Evolutionary conservation across 805 yeast genomes (phyloP), one percentile per base, ranked within the genome.

Genomic region (Zygosaccharomyces pseudorouxii): DNA sequence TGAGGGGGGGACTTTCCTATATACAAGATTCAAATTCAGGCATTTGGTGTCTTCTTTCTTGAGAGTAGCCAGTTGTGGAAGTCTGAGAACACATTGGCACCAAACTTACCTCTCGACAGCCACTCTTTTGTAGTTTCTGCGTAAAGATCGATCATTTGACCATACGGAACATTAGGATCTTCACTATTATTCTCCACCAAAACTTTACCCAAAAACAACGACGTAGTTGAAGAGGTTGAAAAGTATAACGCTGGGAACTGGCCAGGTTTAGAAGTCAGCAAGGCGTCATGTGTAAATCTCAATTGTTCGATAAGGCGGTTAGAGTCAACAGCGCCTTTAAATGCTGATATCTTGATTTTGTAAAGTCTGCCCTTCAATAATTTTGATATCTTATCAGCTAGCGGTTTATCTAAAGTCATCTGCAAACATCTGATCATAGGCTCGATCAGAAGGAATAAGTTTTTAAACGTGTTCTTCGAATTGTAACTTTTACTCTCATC

Each of bases 341-440:
- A 49, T 2, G 55, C 42, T 2, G 50, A 42, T 27, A 70, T 59
- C 55, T 68, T 77, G 20, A 74, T 59, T 61, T 81, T 84, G 53
- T 81, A 76, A 12, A 87, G 63, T 53, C 73, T 79, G 14, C 72
- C 70, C 63, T 82, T 86, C 53, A 90, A 63, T 25, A 89, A 61
- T 65, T 84, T 85, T 50, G 84, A 84, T 3, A 92, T 84, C 65
- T 86, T 87, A 14, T 80, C 80, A 0, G 92, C 92, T 4, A 90
- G 62, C 27, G 77, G 67, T 53, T 78, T 80, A 60, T 87, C 93
- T 56, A 80, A 66, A 1, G 97, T 90, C 36, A 80, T 67, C 43
- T 76, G 74, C 55, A 89, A 78, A 50, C 87, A 71, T 19, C 69
- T 69, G 39, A 88, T 63, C 51, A 89, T 65, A 1, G 90, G 88